These are phyloP conservation scores for Mortierella claussenii DNA, from an alignment of 192 early-diverging fungal genomes.

Conservation along the genomic window DNA sequence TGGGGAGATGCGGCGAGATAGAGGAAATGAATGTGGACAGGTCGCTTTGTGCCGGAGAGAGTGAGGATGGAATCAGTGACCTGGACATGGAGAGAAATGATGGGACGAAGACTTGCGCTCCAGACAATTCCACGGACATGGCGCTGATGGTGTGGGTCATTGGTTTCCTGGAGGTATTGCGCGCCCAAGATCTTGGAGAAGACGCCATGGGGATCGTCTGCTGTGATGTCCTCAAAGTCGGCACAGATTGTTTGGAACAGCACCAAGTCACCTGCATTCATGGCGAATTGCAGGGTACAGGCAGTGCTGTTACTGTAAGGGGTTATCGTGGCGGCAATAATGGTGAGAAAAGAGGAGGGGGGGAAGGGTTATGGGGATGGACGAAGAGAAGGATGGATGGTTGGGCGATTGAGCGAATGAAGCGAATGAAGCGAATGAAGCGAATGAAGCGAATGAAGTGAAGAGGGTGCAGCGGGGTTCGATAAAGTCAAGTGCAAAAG, in stretches of 20 bases:
- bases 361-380: no score
- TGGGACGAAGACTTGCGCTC: slow-evolving; percentile 17
- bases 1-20: slow-evolving; percentile 25
- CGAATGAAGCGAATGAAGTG: no score
- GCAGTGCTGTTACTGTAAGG: no score
- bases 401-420: no score
- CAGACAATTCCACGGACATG: slow-evolving; percentile 24
- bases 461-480: no score
- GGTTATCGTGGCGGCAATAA: no score
- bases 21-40: slow-evolving; percentile 32
- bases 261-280: background rate
- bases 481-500: no score
- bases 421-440: no score
- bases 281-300: no score
- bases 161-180: slow-evolving; percentile 17
- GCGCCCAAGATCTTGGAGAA: slow-evolving; percentile 19
- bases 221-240: slow-evolving; percentile 43
- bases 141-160: background rate
- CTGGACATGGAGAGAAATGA: slow-evolving; percentile 37
- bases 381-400: no score
- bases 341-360: no score
- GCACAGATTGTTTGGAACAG: slow-evolving; percentile 33
- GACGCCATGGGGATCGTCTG: slow-evolving; percentile 17
- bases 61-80: slow-evolving; percentile 28
- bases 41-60: slow-evolving; percentile 19